Evolutionary conservation across 176 grass and related monocot genomes (phyloP), one percentile per base, ranked within the genome.

Genomic region (Hordeum marinum): DNA sequence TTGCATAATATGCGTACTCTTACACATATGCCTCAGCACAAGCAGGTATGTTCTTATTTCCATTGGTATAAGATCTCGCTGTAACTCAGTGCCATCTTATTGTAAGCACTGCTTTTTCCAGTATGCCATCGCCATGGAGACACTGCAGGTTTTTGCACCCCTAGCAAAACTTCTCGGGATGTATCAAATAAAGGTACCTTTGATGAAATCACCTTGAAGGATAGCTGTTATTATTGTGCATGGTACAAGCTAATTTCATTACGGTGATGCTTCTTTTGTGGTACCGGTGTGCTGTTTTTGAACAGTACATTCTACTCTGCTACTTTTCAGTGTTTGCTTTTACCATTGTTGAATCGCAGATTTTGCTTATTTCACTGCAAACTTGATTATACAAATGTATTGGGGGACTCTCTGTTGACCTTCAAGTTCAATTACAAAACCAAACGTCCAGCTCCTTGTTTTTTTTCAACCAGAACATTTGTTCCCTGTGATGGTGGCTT

Each of bases 1-100:
- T 88, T 98, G 81, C 96, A 98, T 81, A 98, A 98, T 70, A 98
- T 98, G 96, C 96, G 96, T 76, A 98, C 96, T 57, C 96, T 98
- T 50, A 89, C 89, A 72, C 96, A 98, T 83, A 98, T 98, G 96
- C 96, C 96, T 62, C 93, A 66, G 29, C 91, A 98, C 84, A 98
- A 98, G 78, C 96, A 98, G 89, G 96, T 98, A 87, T 68, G 68
- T 54, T 84, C 72, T 76, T 60, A 27, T 41, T 80, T 90, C 61
- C 75, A 68, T 7, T 67, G 60, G 73, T 68, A n/a, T 75, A 80
- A 68, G 18, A 52, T 87, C 25, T 52, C 1, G 0, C 8, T 67
- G 29, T 80, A 75, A 23, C 48, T 48, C 83, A 37, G 59, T 80
- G 68, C 11, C 37, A 75, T 68, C 32, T 68, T 57, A 85, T 67